A percentile compares a stretch with the other conserved stretches of the same genome.
Conservation (phyloP, 768 basidiomycete species). For the Phaffia australis region DNA sequence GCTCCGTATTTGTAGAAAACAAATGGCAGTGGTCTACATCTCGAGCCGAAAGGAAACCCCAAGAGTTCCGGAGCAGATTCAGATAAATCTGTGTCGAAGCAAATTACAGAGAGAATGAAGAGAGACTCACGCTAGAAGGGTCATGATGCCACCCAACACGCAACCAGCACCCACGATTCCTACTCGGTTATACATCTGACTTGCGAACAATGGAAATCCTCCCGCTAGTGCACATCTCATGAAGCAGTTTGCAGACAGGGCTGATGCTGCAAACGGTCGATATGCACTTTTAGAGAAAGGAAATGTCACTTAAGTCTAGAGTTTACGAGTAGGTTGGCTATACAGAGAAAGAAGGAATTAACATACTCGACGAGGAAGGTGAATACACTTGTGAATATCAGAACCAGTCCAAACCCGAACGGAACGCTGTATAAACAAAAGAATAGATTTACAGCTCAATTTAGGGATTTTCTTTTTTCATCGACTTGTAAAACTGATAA, state of each 20-base stretch:
- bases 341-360: neutral
- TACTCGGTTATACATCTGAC: conserved; percentile 46
- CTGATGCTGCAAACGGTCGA: conserved; percentile 38
- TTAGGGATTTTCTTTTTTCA: neutral
- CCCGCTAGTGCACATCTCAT: conserved; percentile 45
- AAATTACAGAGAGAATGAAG: too few species aligned
- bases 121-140: conserved; percentile 41
- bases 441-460: too few species aligned
- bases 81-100: too few species aligned
- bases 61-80: too few species aligned
- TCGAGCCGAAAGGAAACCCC: too few species aligned
- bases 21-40: conserved; percentile 42
- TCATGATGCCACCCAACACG: conserved; percentile 55
- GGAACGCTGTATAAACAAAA: neutral
- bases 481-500: neutral
- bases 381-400: conserved; percentile 42
- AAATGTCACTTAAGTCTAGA: neutral
- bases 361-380: conserved; percentile 46
- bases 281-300: conserved; percentile 29
- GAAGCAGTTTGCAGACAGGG: conserved; percentile 57
- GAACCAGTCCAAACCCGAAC: conserved; percentile 2
- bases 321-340: neutral
- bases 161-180: conserved; percentile 64
- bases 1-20: conserved; percentile 23
- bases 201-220: conserved; percentile 35